phyloP scores from a whole-genome alignment of 2,329 filamentous ascomycete genomes.

The Niveomyces coronatus region DNA sequence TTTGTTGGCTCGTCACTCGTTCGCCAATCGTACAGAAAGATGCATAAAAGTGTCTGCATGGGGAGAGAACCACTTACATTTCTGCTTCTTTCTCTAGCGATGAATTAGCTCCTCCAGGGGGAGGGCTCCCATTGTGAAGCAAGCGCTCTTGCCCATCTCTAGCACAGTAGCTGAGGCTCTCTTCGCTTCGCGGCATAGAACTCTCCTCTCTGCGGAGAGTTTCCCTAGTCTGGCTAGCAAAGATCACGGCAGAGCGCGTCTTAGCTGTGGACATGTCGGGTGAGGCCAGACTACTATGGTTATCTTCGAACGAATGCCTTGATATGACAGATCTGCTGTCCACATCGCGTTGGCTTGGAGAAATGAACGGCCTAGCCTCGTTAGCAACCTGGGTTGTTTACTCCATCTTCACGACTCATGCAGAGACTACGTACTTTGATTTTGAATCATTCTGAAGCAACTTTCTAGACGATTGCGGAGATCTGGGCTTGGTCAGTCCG shows the following conservation, averaged over 20 bases:
- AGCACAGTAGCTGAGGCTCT: too few relatives aligned
- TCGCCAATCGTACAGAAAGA: too few relatives aligned
- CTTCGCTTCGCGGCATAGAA: constrained; percentile 11
- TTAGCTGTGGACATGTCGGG: constrained; percentile 36
- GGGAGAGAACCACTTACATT: too few relatives aligned
- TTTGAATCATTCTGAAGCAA: not conserved
- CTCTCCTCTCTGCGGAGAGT: constrained; percentile 18
- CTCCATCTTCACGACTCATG: not conserved
- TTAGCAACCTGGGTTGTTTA: too few relatives aligned
- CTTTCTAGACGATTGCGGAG: constrained; percentile 1
- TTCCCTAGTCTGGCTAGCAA: too few relatives aligned
- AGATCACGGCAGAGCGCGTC: too few relatives aligned
- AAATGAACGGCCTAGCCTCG: constrained; percentile 20
- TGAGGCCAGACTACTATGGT: constrained; percentile 41
- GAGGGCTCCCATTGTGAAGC: too few relatives aligned
- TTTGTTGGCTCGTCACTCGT: too few relatives aligned
- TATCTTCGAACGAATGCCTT: constrained; percentile 36
- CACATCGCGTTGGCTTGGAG: constrained; percentile 16
- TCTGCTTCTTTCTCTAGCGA: too few relatives aligned
- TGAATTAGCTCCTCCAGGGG: too few relatives aligned
- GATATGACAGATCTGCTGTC: constrained; percentile 12
- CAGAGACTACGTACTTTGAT: constrained; percentile 5
- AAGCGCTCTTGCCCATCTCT: too few relatives aligned
- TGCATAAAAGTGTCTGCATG: too few relatives aligned
- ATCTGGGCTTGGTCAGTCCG: constrained; percentile 3